Percentiles rank a stretch among this genome's conserved stretches.
Conservation (phyloP, 176 grass and related monocot species). For the Oryza meridionalis region DNA sequence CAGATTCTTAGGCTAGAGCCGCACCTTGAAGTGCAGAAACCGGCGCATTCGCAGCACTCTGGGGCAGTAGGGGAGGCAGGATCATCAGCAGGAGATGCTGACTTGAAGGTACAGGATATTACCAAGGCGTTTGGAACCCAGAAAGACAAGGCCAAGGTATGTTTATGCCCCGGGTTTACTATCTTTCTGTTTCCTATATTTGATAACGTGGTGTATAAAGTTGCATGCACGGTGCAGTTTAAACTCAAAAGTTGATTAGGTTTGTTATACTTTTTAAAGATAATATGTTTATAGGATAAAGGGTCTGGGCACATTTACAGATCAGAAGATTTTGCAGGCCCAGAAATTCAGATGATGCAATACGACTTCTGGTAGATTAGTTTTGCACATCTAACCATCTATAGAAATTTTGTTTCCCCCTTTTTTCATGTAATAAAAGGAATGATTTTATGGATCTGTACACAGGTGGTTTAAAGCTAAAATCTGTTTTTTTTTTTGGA, state of each 20-base stretch:
- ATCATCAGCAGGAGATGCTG: slow-evolving; percentile 51
- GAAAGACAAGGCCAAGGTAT: slow-evolving; percentile 69
- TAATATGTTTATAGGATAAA: slow-evolving; percentile 2
- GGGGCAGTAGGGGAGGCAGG: slow-evolving; percentile 49
- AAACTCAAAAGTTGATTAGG: neutral
- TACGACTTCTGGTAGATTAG: slow-evolving; percentile 4
- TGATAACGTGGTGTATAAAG: neutral
- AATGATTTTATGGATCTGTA: neutral
- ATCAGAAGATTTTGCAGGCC: neutral
- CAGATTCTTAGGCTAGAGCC: slow-evolving; percentile 95
- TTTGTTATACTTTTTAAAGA: neutral
- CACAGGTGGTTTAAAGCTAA: neutral
- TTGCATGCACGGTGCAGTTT: neutral
- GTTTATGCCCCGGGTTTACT: slow-evolving; percentile 3
- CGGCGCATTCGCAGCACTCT: slow-evolving; percentile 53
- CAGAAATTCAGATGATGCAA: neutral
- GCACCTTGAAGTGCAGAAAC: slow-evolving; percentile 44
- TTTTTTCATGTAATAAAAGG: neutral
- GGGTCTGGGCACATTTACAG: neutral
- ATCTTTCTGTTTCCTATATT: slow-evolving; percentile 19
- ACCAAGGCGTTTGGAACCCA: slow-evolving; percentile 63
- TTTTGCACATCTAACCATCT: neutral
- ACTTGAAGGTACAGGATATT: slow-evolving; percentile 54
- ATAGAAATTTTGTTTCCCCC: neutral
- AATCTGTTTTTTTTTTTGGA: neutral